phyloP scores from a whole-genome alignment of 208 protist species.

The Leptomonas seymouri region DNA sequence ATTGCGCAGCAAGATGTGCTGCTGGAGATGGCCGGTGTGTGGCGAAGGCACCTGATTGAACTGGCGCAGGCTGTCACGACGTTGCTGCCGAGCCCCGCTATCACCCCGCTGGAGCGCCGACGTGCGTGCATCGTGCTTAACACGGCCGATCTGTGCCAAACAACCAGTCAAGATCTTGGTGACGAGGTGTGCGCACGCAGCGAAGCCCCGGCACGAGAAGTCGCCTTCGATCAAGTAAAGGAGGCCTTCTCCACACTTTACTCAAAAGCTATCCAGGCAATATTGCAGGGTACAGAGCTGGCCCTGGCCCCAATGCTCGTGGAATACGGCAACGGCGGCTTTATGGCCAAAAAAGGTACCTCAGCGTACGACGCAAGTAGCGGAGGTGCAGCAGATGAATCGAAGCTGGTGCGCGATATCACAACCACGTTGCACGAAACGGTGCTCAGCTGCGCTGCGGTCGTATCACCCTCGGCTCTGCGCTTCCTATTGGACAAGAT shows the following conservation, averaged over 20 bases:
- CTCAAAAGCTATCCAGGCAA: conserved; percentile 58
- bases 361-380: conserved; percentile 16
- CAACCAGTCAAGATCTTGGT: conserved; percentile 73
- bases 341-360: conserved; percentile 26
- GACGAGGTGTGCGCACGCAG: conserved; percentile 76
- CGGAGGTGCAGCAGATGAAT: conserved; percentile 53
- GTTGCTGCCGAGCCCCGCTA: conserved; percentile 48
- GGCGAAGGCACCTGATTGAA: conserved; percentile 72
- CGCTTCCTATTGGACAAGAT: conserved; percentile 89
- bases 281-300: conserved; percentile 68
- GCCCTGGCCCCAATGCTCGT: conserved; percentile 56
- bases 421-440: conserved; percentile 61
- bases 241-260: conserved; percentile 81
- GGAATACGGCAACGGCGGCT: conserved; percentile 74
- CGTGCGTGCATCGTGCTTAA: conserved; percentile 88
- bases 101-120: conserved; percentile 53
- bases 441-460: conserved; percentile 62
- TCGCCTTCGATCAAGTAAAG: conserved; percentile 74
- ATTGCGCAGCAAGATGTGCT: conserved; percentile 89
- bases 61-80: conserved; percentile 45
- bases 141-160: conserved; percentile 84
- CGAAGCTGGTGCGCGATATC: conserved; percentile 62
- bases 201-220: conserved; percentile 64
- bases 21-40: conserved; percentile 86
- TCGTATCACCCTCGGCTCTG: conserved; percentile 60